phyloP scores from a whole-genome alignment of 768 basidiomycete genomes.

The Kwoniella botswanensis region DNA sequence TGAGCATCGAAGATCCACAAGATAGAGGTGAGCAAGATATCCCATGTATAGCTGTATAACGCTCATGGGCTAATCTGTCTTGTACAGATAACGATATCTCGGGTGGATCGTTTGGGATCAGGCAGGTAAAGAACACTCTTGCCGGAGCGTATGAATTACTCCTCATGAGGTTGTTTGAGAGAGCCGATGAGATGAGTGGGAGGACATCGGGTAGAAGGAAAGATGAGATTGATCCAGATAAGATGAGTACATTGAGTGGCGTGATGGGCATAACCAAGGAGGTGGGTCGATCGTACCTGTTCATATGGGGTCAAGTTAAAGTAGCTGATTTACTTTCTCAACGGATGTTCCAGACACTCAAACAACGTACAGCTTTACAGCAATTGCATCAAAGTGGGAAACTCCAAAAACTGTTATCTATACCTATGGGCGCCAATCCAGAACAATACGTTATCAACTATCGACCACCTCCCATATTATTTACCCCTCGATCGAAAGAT shows the following conservation, averaged over 20 bases:
- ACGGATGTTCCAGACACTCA: conserved; percentile 35
- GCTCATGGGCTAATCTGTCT: too few relatives aligned
- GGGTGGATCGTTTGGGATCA: conserved; percentile 80
- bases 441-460: conserved; percentile 34
- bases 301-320: not conserved
- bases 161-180: conserved; percentile 72
- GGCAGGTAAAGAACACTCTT: conserved; percentile 78
- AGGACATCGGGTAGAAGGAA: conserved; percentile 62
- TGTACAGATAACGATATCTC: conserved; percentile 89
- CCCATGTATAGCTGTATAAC: too few relatives aligned
- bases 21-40: conserved; percentile 69
- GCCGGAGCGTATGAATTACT: conserved; percentile 73
- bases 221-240: conserved; percentile 56
- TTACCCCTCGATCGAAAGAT: not conserved
- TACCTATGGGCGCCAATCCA: conserved; percentile 36
- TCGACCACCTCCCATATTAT: conserved; percentile 20
- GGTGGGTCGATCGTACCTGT: conserved; percentile 60
- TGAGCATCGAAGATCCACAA: conserved; percentile 93
- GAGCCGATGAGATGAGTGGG: conserved; percentile 69
- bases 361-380: conserved; percentile 40
- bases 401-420: conserved; percentile 41
- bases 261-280: conserved; percentile 84
- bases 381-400: conserved; percentile 40
- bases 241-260: conserved; percentile 77
- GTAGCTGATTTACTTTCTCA: not conserved